Conservation (phyloP, 2,329 filamentous ascomycete genomes). For the Sphaerulina vaccinii region DNA sequence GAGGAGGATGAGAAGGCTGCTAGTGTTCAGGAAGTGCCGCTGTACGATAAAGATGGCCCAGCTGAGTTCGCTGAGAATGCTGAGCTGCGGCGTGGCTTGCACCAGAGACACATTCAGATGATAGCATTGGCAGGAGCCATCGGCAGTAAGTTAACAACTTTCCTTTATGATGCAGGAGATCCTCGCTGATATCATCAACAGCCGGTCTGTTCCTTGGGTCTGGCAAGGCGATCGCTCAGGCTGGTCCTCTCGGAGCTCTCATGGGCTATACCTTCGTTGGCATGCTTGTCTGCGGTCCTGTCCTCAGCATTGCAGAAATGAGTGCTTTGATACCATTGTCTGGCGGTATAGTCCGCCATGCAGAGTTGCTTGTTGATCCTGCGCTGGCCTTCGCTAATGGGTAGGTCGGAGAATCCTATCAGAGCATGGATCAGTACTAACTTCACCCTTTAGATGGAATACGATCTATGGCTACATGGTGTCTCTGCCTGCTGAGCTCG, state of each 20-base stretch:
- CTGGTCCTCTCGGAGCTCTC: constrained; percentile 53
- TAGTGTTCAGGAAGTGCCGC: background rate
- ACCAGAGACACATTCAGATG: constrained; percentile 53
- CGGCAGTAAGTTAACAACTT: constrained; percentile 38
- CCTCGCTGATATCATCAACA: constrained; percentile 33
- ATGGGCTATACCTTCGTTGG: constrained; percentile 54
- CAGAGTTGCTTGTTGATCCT: constrained; percentile 53
- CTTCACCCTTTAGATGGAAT: constrained; percentile 12
- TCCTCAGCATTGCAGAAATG: constrained; percentile 53
- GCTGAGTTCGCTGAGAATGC: constrained; percentile 26
- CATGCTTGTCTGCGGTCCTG: constrained; percentile 50
- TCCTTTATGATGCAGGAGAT: background rate
- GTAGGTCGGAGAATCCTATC: too few relatives aligned
- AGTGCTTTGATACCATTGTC: constrained; percentile 52
- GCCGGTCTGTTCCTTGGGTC: constrained; percentile 61
- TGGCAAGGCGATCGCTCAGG: constrained; percentile 53
- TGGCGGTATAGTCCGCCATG: constrained; percentile 51
- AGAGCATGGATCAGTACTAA: too few relatives aligned
- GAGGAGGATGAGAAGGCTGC: too few relatives aligned
- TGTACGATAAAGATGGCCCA: constrained; percentile 21
- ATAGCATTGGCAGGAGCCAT: constrained; percentile 72
- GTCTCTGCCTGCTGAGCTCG: constrained; percentile 26
- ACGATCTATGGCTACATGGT: constrained; percentile 22
- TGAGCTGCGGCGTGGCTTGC: constrained; percentile 45
- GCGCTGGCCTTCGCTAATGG: constrained; percentile 34